Evolutionary conservation across 2,329 filamentous ascomycete species (phyloP).

Genomic region (Allantophomopsis cytisporea): DNA sequence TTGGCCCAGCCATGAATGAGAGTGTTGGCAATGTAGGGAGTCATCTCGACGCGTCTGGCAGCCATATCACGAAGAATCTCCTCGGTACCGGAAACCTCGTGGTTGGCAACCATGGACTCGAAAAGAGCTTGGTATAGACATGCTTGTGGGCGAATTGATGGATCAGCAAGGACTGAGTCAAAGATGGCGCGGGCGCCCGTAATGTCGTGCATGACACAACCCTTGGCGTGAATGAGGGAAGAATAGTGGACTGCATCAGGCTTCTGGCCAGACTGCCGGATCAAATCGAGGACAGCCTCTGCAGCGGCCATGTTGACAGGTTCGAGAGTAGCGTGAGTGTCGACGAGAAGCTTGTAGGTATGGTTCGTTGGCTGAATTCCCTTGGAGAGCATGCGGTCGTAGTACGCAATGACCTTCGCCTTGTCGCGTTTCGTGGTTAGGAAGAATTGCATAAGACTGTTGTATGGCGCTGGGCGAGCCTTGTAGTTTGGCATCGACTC

Average conservation of each 20-base stretch:
- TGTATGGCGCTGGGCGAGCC: slow-evolving; percentile 91
- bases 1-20: slow-evolving; percentile 94
- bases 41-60: slow-evolving; percentile 63
- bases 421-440: slow-evolving; percentile 94
- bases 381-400: slow-evolving; percentile 81
- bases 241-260: slow-evolving; percentile 94
- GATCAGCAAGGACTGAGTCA: slow-evolving; percentile 60
- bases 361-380: slow-evolving; percentile 86
- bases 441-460: slow-evolving; percentile 99
- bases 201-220: slow-evolving; percentile 88
- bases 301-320: slow-evolving; percentile 74
- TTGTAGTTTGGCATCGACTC: slow-evolving; percentile 98
- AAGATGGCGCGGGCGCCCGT: slow-evolving; percentile 71
- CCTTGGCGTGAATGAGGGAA: slow-evolving; percentile 88
- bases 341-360: slow-evolving; percentile 94
- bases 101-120: slow-evolving; percentile 93
- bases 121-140: slow-evolving; percentile 95
- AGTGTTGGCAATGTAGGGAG: slow-evolving; percentile 96
- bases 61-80: slow-evolving; percentile 65
- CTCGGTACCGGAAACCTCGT: slow-evolving; percentile 66
- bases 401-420: slow-evolving; percentile 85
- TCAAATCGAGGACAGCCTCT: slow-evolving; percentile 67
- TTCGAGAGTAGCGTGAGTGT: slow-evolving; percentile 88
- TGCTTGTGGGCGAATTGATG: slow-evolving; percentile 57
- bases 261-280: slow-evolving; percentile 58